Conservation (phyloP, 2,329 filamentous ascomycete species). For the Neofusicoccum umdonicola region DNA sequence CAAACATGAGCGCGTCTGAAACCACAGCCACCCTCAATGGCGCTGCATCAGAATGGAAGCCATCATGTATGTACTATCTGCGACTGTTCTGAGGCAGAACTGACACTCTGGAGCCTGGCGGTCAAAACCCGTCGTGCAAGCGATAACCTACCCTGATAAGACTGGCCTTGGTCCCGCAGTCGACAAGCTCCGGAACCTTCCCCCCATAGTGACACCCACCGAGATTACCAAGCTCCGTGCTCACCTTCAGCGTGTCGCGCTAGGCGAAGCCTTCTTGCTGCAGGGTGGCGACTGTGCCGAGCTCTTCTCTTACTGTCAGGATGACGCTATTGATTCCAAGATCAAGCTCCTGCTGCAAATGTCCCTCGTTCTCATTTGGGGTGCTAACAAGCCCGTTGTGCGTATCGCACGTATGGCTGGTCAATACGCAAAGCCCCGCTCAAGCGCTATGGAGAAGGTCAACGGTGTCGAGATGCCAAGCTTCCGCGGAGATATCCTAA, state of each 20-base stretch:
- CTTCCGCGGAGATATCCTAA: conserved; percentile 94
- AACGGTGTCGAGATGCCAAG: conserved; percentile 79
- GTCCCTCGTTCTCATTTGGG: conserved; percentile 94
- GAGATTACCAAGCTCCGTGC: conserved; percentile 79
- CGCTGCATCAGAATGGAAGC: conserved; percentile 33
- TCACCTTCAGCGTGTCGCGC: conserved; percentile 78
- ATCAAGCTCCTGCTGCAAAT: conserved; percentile 96
- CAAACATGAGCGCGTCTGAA: background rate
- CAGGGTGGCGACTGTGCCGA: conserved; percentile 98
- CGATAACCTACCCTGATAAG: conserved; percentile 66
- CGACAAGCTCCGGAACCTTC: conserved; percentile 64
- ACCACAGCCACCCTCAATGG: background rate
- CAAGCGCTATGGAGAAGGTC: conserved; percentile 79
- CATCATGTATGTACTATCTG: conserved; percentile 33
- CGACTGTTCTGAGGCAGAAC: background rate
- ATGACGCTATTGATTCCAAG: conserved; percentile 87
- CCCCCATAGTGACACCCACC: conserved; percentile 74
- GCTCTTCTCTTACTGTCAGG: conserved; percentile 93
- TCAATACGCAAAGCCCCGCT: conserved; percentile 94
- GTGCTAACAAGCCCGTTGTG: conserved; percentile 76
- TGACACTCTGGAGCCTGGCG: conserved; percentile 61
- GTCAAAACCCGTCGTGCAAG: conserved; percentile 75
- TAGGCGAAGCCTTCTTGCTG: conserved; percentile 87
- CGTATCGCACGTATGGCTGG: conserved; percentile 95
- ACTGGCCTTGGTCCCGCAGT: conserved; percentile 59